Evolutionary conservation across 768 basidiomycete genomes (phyloP).

Genomic region (Calocybe indica): DNA sequence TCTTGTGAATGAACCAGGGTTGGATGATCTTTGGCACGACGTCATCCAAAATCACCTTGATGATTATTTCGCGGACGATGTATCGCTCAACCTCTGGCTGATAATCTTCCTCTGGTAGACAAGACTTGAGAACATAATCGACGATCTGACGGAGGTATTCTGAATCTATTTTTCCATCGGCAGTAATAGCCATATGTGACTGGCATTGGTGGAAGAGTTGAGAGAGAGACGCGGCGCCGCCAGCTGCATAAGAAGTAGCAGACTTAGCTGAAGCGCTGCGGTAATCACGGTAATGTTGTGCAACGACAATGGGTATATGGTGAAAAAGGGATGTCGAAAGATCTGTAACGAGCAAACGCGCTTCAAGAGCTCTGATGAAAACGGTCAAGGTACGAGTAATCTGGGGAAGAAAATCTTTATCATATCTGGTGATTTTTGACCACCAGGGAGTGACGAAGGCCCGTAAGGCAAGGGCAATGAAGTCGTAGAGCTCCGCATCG

Average conservation of each 20-base stretch:
- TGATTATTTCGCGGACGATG: constrained; percentile 78
- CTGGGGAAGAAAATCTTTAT: constrained; percentile 76
- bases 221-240: constrained; percentile 55
- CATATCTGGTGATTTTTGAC: constrained; percentile 76
- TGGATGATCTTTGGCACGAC: constrained; percentile 68
- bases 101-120: constrained; percentile 77
- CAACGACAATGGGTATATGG: constrained; percentile 59
- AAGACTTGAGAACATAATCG: constrained; percentile 67
- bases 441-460: constrained; percentile 85
- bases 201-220: constrained; percentile 77
- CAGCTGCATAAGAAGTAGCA: constrained; percentile 64
- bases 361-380: constrained; percentile 57
- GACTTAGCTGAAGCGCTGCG: constrained; percentile 59
- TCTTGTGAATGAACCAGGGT: constrained; percentile 85
- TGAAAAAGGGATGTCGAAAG: constrained; percentile 54
- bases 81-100: constrained; percentile 72
- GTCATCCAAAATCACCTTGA: constrained; percentile 69
- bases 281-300: constrained; percentile 77
- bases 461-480: constrained; percentile 73
- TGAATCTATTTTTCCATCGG: constrained; percentile 61
- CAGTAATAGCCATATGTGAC: constrained; percentile 73
- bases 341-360: constrained; percentile 47
- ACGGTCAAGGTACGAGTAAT: constrained; percentile 53
- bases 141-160: constrained; percentile 78
- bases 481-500: constrained; percentile 66